phyloP scores from a whole-genome alignment of 192 early-diverging fungal species.

The Glomus cerebriforme region DNA sequence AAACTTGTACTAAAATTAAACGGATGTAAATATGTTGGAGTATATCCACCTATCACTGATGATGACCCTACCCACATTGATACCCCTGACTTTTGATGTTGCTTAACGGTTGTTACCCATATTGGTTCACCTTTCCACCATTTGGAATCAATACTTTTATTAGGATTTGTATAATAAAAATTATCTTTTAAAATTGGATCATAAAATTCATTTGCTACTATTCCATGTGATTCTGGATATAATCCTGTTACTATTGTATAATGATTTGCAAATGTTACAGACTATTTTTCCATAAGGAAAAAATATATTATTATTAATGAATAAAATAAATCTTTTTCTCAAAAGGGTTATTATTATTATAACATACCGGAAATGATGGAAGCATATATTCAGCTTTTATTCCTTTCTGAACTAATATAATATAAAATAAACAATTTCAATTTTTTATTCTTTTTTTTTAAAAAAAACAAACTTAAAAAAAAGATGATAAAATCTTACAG shows the following conservation, averaged over 20 bases:
- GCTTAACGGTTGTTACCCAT: slow-evolving; percentile 83
- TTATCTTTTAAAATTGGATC: slow-evolving; percentile 70
- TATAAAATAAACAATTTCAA: not conserved
- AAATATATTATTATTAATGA: not conserved
- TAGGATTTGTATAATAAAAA: slow-evolving; percentile 76
- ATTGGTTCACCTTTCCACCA: slow-evolving; percentile 95
- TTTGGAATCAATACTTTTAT: slow-evolving; percentile 58
- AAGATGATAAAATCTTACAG: slow-evolving; percentile 40
- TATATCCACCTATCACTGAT: slow-evolving; percentile 50
- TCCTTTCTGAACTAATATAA: slow-evolving; percentile 45
- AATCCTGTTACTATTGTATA: slow-evolving; percentile 90
- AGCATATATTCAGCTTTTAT: slow-evolving; percentile 62
- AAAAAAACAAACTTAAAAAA: not conserved
- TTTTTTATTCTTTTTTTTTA: not conserved
- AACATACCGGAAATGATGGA: slow-evolving; percentile 67
- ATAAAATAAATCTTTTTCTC: not conserved
- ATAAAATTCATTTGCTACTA: slow-evolving; percentile 83
- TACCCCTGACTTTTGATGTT: slow-evolving; percentile 68
- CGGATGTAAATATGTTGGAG: slow-evolving; percentile 68
- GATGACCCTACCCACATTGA: slow-evolving; percentile 91
- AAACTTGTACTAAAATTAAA: slow-evolving; percentile 52
- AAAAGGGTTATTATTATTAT: not conserved
- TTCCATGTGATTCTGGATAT: slow-evolving; percentile 90
- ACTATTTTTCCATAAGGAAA: slow-evolving; percentile 30
- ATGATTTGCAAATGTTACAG: slow-evolving; percentile 92